Evolutionary conservation across 441 rosid species (phyloP).

Genomic region (Corymbia citriodora): DNA sequence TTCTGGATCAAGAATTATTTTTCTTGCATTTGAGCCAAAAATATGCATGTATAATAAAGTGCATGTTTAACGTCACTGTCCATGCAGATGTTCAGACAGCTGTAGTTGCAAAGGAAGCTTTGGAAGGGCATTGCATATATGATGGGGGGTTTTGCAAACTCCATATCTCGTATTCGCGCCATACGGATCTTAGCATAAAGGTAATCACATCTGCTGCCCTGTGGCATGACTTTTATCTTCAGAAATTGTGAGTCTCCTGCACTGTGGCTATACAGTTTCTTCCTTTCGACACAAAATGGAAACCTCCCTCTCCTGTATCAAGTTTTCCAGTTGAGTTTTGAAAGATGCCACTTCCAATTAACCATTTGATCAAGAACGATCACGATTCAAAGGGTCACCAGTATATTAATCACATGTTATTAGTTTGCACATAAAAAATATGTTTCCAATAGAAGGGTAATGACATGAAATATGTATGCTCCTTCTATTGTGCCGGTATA

Average conservation of each 20-base stretch:
- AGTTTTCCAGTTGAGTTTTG: not conserved
- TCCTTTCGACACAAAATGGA: not conserved
- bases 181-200: conserved; percentile 94
- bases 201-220: conserved; percentile 19
- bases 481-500: not conserved
- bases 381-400: not conserved
- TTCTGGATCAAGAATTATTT: not conserved
- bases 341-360: not conserved
- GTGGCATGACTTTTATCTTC: not conserved
- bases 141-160: conserved; percentile 99
- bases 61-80: not conserved
- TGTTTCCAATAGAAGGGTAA: not conserved
- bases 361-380: not conserved
- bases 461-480: not conserved
- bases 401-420: not conserved
- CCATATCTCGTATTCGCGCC: conserved; percentile 94
- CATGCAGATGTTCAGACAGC: conserved; percentile 95
- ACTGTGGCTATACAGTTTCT: not conserved
- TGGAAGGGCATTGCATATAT: conserved; percentile 98
- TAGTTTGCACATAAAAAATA: not conserved
- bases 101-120: conserved; percentile 85
- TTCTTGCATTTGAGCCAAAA: not conserved
- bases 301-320: not conserved
- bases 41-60: not conserved
- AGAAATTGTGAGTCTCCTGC: not conserved